Conservation (phyloP, 148 eudicot species). For the Rhododendron williamsianum region DNA sequence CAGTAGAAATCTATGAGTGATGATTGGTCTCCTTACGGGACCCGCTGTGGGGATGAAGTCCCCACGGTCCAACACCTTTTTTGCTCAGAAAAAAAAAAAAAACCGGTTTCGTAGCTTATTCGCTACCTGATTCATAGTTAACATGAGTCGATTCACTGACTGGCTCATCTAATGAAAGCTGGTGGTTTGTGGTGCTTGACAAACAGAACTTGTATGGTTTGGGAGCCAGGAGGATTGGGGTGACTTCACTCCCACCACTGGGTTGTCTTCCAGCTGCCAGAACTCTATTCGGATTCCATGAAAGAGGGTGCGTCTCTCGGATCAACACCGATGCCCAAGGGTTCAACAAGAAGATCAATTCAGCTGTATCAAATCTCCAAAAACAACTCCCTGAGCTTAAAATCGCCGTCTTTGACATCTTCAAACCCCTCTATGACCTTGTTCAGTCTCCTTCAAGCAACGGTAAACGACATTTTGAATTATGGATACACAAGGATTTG, state of each 20-base stretch:
- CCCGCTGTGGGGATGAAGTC: no score
- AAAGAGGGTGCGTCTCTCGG: constrained; percentile 57
- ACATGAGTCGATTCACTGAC: not conserved
- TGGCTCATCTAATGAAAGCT: not conserved
- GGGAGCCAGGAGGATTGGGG: constrained; percentile 95
- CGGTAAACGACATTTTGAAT: not conserved
- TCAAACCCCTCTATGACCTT: constrained; percentile 67
- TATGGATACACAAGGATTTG: not conserved
- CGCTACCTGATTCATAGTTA: not conserved
- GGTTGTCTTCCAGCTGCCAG: constrained; percentile 74
- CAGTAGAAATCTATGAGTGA: no score
- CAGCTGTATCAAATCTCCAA: constrained; percentile 51
- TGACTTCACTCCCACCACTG: constrained; percentile 86
- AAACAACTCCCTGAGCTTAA: constrained; percentile 67
- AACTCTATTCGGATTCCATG: constrained; percentile 59
- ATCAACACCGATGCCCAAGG: constrained; percentile 64
- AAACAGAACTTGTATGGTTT: constrained; percentile 53
- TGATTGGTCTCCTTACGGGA: no score
- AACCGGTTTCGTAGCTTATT: not conserved
- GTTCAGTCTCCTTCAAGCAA: constrained; percentile 47
- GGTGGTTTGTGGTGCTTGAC: not conserved
- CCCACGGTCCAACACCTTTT: no score
- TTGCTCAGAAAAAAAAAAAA: no score
- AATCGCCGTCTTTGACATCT: constrained; percentile 77
- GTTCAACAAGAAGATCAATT: constrained; percentile 73